phyloP scores from a whole-genome alignment of 331 rosid genomes.

The Arachis monticola region DNA sequence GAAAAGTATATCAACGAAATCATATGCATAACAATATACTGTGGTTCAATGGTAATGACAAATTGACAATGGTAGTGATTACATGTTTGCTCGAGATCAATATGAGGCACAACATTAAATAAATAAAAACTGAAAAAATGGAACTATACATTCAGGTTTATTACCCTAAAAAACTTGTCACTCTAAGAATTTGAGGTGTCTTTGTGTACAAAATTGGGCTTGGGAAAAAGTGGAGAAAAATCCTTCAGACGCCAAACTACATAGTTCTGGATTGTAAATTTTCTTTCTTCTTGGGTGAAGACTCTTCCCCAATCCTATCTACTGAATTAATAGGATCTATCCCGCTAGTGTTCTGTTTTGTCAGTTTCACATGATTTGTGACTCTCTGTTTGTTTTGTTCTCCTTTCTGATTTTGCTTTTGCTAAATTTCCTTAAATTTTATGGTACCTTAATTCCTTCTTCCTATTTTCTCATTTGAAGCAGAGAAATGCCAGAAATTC shows the following conservation, averaged over 20 bases:
- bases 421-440: constrained; percentile 17
- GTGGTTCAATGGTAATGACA: neutral
- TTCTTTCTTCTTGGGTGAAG: constrained; percentile 11
- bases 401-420: constrained; percentile 18
- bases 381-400: neutral
- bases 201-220: neutral
- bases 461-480: constrained; percentile 41
- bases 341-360: neutral
- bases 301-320: neutral
- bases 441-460: constrained; percentile 20
- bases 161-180: neutral
- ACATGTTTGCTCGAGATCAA: neutral
- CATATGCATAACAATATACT: neutral
- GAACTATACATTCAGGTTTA: neutral
- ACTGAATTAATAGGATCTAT: constrained; percentile 3
- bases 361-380: neutral
- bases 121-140: neutral
- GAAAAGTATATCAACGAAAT: neutral
- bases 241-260: neutral
- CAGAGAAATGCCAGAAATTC: constrained; percentile 70
- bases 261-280: constrained; percentile 17
- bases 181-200: neutral
- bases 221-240: neutral
- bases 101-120: neutral
- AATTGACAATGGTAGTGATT: no score